Evolutionary conservation across 805 yeast genomes (phyloP), one percentile per base, ranked within the genome.

Genomic region (Candida nanaspora): DNA sequence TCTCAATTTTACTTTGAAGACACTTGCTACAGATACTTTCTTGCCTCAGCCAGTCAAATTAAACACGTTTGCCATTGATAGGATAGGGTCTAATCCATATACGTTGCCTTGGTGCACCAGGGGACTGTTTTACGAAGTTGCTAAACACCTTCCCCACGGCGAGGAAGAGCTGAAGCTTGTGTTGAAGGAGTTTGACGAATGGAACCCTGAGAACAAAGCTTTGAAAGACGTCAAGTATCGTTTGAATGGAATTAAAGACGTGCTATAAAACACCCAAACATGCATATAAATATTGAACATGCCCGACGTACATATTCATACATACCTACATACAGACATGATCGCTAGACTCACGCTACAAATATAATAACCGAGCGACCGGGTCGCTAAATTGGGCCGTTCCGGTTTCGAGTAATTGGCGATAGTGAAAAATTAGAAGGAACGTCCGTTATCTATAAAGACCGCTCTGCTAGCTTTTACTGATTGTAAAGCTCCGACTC

Each of bases 31-130:
- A 14, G 11, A 18, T n/a, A 23, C 21, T 14, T 28, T 27, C 9
- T 4, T 3, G 65, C 44, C 42, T 15, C 59, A 58, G 40, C 62
- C 65, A 1, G 55, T 62, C 22, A 44, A 41, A 18, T 50, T 52
- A 38, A 48, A 43, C 35, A 47, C 53, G n/a, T 85, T 81, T 55
- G 76, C 76, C 38, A 69, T 85, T 31, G 78, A 85, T 7, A 74
- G 75, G 46, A 61, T 82, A 16, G 87, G 86, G 2, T 66, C 75
- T 22, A 89, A 91, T 59, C 96, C 96, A 0, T 91, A 75, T 53
- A 78, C 83, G 43, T 63, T 91, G 30, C 98, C 98, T 1, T 91
- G 97, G 96, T 84, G 94, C 52, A 75, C 88, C 64, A 66, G 96
- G 34, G 96, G 96, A 0, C 64, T 91, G 34, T 61, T 88, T 25